phyloP scores from a whole-genome alignment of 257 asterid species.

The Parsonsia alboflavescens region DNA sequence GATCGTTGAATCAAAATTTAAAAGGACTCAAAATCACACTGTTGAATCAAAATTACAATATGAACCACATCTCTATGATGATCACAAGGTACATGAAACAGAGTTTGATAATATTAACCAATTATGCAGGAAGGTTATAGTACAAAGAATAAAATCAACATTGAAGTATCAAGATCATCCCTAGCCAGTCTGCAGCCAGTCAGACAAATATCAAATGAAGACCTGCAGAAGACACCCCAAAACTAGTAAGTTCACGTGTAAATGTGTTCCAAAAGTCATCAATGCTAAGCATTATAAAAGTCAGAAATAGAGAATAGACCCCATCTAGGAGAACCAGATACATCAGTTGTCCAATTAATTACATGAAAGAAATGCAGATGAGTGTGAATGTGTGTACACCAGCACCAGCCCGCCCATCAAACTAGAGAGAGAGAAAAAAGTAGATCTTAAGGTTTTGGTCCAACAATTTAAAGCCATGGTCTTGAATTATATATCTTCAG shows the following conservation, averaged over 20 bases:
- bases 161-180: neutral
- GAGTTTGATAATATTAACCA: neutral
- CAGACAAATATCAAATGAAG: neutral
- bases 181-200: neutral
- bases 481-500: neutral
- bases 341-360: neutral
- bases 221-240: slow-evolving; percentile 9
- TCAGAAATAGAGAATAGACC: neutral
- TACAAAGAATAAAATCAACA: slow-evolving; percentile 3
- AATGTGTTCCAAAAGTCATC: no score
- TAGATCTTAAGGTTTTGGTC: neutral
- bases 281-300: neutral
- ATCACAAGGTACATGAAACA: slow-evolving; percentile 5
- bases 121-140: neutral
- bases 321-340: neutral
- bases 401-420: neutral
- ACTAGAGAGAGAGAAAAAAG: neutral
- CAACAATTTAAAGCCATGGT: neutral
- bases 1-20: no score
- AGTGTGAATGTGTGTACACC: neutral
- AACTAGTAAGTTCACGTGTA: neutral
- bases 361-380: neutral
- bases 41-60: neutral
- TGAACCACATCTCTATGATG: neutral
- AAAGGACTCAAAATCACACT: neutral